These are phyloP conservation scores for Scedosporium aurantiacum DNA, from an alignment of 2,329 filamentous ascomycete genomes.

Conservation along the genomic window DNA sequence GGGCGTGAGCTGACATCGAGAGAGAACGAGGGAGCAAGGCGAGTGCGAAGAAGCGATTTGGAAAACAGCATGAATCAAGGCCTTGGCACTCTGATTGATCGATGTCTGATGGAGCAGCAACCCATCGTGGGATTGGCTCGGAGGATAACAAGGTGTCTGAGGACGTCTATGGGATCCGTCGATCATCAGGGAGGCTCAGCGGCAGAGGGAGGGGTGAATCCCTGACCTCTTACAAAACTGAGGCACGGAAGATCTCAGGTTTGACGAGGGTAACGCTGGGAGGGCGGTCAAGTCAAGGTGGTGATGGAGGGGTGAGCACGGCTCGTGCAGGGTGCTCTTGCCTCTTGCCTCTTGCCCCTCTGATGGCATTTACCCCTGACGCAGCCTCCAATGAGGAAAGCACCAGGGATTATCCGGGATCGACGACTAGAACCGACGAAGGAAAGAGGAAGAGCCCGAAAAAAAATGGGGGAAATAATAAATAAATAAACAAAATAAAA, in stretches of 20 bases:
- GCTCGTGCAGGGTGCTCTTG: not conserved
- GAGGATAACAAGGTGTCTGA: not conserved
- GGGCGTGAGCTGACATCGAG: not conserved
- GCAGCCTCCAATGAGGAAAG: not conserved
- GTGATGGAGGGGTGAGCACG: not conserved
- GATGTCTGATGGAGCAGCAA: not conserved
- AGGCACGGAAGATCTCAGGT: constrained; percentile 7
- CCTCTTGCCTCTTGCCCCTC: not conserved
- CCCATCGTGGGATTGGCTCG: not conserved
- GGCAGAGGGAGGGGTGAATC: not conserved
- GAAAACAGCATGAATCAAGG: constrained; percentile 2
- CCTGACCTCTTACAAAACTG: constrained; percentile 7
- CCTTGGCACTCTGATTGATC: not conserved
- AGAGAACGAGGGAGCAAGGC: not conserved
- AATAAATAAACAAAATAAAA: not conserved
- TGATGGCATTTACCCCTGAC: not conserved
- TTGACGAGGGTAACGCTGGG: not conserved
- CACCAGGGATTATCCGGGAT: not conserved
- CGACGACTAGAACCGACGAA: not conserved
- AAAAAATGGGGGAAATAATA: not conserved
- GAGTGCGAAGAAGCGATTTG: not conserved
- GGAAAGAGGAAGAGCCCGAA: not conserved
- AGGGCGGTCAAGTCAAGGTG: not conserved
- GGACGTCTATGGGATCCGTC: not conserved
- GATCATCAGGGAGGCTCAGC: not conserved